Evolutionary conservation across 1,139 yeast species (phyloP).

Genomic region (Yamadazyma aaseri): DNA sequence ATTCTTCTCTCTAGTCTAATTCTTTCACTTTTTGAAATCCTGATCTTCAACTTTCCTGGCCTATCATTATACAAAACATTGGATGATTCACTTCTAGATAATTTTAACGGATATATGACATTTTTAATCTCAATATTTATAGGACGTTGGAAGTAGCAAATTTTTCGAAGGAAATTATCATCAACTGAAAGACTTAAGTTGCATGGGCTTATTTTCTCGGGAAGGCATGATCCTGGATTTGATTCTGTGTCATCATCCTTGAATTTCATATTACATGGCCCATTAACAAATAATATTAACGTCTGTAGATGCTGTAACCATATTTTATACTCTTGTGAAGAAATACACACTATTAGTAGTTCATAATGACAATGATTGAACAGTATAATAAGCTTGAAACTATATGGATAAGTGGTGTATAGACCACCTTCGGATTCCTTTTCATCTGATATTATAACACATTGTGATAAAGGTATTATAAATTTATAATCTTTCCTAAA

Average conservation of each 20-base stretch:
- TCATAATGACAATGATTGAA: slow-evolving; percentile 41
- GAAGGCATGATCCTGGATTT: slow-evolving; percentile 5
- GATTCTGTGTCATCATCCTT: slow-evolving; percentile 13
- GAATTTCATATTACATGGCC: slow-evolving; percentile 38
- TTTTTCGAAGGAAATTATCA: slow-evolving; percentile 3
- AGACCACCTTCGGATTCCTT: slow-evolving; percentile 38
- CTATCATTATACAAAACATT: background rate
- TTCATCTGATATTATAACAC: slow-evolving; percentile 22
- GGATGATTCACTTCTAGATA: slow-evolving; percentile 1
- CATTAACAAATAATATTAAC: slow-evolving; percentile 39
- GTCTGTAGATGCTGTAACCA: slow-evolving; percentile 43
- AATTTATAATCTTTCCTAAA: slow-evolving; percentile 35
- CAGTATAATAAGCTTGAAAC: slow-evolving; percentile 50
- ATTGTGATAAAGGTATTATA: slow-evolving; percentile 47
- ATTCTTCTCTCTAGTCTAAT: slow-evolving; percentile 17
- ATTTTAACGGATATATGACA: slow-evolving; percentile 3
- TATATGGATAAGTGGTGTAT: slow-evolving; percentile 25
- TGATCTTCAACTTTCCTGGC: background rate
- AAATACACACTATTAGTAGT: slow-evolving; percentile 37
- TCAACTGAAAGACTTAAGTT: slow-evolving; percentile 9
- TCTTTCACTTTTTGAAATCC: slow-evolving; percentile 13
- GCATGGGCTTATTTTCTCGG: slow-evolving; percentile 10
- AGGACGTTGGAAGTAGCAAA: slow-evolving; percentile 3
- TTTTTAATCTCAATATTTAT: slow-evolving; percentile 7
- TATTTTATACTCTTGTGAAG: slow-evolving; percentile 29